Conservation (phyloP, 345 rosid genomes). For the Eucalyptus urophylla region DNA sequence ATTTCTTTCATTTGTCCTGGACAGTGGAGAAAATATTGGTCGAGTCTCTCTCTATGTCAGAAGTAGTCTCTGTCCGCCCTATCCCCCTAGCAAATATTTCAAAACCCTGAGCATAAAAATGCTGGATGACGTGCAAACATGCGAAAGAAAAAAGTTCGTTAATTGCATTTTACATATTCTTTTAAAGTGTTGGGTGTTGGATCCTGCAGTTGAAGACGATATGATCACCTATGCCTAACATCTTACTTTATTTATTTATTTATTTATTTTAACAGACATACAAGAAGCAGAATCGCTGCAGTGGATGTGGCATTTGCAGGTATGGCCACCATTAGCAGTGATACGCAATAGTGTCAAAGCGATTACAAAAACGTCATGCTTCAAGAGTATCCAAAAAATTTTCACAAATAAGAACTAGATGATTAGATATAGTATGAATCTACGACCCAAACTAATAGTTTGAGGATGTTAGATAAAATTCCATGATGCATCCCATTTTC, state of each 20-base stretch:
- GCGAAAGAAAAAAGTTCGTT: too few relatives aligned
- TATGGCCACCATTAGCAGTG: background rate
- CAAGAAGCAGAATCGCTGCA: slow-evolving; percentile 38
- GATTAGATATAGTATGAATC: background rate
- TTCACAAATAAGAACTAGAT: background rate
- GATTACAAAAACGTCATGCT: background rate
- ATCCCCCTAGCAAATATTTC: background rate
- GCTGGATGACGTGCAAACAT: background rate
- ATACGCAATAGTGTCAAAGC: background rate
- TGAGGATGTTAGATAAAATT: background rate
- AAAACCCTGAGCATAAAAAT: background rate
- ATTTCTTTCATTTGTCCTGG: too few relatives aligned
- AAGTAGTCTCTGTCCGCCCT: background rate
- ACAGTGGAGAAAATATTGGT: background rate
- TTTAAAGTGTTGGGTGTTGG: too few relatives aligned
- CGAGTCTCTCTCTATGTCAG: background rate
- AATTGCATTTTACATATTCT: too few relatives aligned
- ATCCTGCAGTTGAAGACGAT: too few relatives aligned
- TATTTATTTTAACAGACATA: too few relatives aligned
- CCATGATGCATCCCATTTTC: background rate
- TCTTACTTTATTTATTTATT: too few relatives aligned
- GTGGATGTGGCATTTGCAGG: slow-evolving; percentile 91
- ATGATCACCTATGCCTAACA: too few relatives aligned
- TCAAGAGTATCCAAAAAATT: rapidly evolving
- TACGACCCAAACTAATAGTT: background rate